phyloP scores from a whole-genome alignment of 2,329 filamentous ascomycete species.

The Monilinia laxa region DNA sequence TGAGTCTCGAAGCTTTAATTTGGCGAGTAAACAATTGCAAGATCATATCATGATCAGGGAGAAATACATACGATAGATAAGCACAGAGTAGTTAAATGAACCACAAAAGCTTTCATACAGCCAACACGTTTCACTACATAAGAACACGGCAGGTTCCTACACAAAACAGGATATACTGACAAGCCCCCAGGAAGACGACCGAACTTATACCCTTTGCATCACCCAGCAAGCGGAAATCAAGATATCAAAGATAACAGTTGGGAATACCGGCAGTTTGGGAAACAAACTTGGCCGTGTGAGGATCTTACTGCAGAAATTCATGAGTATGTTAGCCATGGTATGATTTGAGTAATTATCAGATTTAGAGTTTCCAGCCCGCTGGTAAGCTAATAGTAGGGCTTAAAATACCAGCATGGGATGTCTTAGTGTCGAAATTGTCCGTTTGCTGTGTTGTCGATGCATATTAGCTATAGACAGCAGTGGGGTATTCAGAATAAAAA shows the following conservation, averaged over 20 bases:
- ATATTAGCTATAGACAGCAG: background rate
- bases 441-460: slow-evolving; percentile 10
- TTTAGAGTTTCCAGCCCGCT: background rate
- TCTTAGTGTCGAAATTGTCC: background rate
- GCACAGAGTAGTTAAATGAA: background rate
- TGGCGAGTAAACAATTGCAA: background rate
- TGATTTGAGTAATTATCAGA: background rate
- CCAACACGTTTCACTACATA: background rate
- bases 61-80: background rate
- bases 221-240: too few relatives aligned
- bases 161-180: background rate
- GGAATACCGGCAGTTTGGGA: background rate
- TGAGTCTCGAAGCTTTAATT: background rate
- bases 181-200: background rate
- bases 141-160: background rate
- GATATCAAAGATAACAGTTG: too few relatives aligned
- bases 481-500: background rate
- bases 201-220: background rate
- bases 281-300: background rate
- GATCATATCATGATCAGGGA: background rate
- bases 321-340: too few relatives aligned
- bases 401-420: background rate
- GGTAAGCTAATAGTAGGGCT: slow-evolving; percentile 3
- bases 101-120: background rate
- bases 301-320: background rate